These are phyloP conservation scores for Datisca glomerata DNA, from an alignment of 306 rosid genomes.

Conservation along the genomic window DNA sequence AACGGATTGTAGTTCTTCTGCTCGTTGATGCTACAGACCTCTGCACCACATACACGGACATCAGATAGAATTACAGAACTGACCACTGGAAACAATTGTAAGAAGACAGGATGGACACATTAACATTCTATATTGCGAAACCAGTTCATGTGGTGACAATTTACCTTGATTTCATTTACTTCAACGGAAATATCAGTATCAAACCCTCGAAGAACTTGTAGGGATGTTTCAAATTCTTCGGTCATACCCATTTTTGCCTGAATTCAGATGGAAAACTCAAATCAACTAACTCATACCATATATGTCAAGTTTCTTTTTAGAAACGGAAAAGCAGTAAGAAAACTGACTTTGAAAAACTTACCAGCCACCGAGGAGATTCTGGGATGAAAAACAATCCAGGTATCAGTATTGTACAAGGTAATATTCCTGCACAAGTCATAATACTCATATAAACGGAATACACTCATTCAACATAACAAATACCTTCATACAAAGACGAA, in stretches of 20 bases:
- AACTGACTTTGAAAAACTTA: conserved; percentile 19
- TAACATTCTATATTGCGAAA: too few species aligned
- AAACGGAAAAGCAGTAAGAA: too few species aligned
- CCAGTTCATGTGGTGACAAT: neutral
- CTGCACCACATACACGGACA: conserved; percentile 27
- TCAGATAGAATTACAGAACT: neutral
- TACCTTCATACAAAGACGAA: too few species aligned
- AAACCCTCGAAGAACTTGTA: conserved; percentile 94
- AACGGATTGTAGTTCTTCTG: conserved; percentile 58
- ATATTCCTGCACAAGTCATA: conserved; percentile 50
- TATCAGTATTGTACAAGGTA: conserved; percentile 81
- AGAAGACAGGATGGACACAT: neutral
- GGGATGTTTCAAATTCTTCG: conserved; percentile 79
- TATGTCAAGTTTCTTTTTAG: too few species aligned
- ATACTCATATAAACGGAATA: too few species aligned
- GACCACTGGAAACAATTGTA: neutral
- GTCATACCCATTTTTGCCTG: conserved; percentile 98
- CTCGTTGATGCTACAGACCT: conserved; percentile 55
- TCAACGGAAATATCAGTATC: conserved; percentile 76
- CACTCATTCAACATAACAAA: too few species aligned
- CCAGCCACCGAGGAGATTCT: conserved; percentile 98
- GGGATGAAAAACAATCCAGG: conserved; percentile 95
- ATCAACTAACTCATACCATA: conserved; percentile 10
- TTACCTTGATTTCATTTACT: conserved; percentile 75
- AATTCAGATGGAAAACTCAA: conserved; percentile 7